Conservation (phyloP, 2,329 filamentous ascomycete genomes). For the Aspergillus versicolor region DNA sequence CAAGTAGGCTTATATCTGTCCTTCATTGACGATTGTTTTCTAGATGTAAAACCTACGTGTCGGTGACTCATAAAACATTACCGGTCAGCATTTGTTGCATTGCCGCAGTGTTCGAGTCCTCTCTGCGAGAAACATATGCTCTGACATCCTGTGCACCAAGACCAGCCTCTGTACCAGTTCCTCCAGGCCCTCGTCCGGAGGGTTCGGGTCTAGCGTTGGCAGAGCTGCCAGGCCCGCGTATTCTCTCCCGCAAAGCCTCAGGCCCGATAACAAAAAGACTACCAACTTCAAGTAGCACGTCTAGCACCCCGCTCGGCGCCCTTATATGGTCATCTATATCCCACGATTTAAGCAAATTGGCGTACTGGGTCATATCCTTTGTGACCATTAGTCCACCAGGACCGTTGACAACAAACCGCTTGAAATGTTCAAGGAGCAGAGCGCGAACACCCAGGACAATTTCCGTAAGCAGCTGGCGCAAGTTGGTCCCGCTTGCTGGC, state of each 20-base stretch:
- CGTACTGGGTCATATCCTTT: constrained; percentile 94
- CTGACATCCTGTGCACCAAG: constrained; percentile 58
- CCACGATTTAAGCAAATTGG: constrained; percentile 81
- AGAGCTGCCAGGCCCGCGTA: constrained; percentile 55
- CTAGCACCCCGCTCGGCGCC: constrained; percentile 59
- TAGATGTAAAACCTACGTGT: not conserved
- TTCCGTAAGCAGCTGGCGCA: constrained; percentile 79
- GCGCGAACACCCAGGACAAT: constrained; percentile 75
- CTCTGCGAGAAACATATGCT: constrained; percentile 78
- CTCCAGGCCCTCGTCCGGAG: constrained; percentile 40
- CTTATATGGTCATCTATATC: constrained; percentile 64
- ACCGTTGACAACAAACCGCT: constrained; percentile 88
- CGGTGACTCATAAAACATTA: constrained; percentile 54
- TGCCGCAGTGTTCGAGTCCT: constrained; percentile 76
- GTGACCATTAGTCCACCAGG: constrained; percentile 93
- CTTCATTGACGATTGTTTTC: not conserved
- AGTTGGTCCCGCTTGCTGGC: constrained; percentile 65
- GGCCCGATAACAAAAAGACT: constrained; percentile 92
- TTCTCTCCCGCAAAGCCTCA: constrained; percentile 71
- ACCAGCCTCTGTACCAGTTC: constrained; percentile 56
- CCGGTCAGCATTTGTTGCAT: constrained; percentile 72
- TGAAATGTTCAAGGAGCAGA: constrained; percentile 87
- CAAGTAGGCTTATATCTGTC: not conserved
- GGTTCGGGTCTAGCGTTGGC: constrained; percentile 32
- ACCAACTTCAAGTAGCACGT: constrained; percentile 88